phyloP scores from a whole-genome alignment of 2,329 filamentous ascomycete genomes.

The Pseudogymnoascus sp. region DNA sequence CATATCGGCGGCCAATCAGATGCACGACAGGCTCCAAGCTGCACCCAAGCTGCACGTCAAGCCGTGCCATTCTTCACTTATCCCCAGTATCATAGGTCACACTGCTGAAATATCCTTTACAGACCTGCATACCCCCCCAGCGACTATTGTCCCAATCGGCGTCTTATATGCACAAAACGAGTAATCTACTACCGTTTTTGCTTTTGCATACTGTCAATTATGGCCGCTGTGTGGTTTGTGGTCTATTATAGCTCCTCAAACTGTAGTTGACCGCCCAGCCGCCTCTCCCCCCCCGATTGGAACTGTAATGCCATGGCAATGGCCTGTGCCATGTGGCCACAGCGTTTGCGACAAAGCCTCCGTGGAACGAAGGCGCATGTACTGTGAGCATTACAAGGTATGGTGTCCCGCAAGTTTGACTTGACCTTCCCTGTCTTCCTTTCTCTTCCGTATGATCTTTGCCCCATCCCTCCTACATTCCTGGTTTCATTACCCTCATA shows the following conservation, averaged over 20 bases:
- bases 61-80: conserved; percentile 8
- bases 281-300: neutral
- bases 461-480: neutral
- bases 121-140: neutral
- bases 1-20: neutral
- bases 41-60: neutral
- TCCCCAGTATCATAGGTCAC: conserved; percentile 7
- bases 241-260: conserved; percentile 5
- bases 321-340: conserved; percentile 3
- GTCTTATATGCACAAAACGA: conserved; percentile 7
- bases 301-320: neutral
- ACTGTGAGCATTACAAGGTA: neutral
- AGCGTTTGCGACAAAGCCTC: neutral
- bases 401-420: neutral
- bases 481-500: conserved; percentile 3
- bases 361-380: neutral
- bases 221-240: neutral
- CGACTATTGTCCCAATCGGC: neutral
- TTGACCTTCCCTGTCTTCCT: neutral
- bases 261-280: neutral
- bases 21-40: neutral
- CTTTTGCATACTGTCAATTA: neutral
- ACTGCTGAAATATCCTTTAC: neutral
- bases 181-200: neutral
- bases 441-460: conserved; percentile 3